Conservation (phyloP, 352 stramenopile species). For the Phytophthora agathidicida region DNA sequence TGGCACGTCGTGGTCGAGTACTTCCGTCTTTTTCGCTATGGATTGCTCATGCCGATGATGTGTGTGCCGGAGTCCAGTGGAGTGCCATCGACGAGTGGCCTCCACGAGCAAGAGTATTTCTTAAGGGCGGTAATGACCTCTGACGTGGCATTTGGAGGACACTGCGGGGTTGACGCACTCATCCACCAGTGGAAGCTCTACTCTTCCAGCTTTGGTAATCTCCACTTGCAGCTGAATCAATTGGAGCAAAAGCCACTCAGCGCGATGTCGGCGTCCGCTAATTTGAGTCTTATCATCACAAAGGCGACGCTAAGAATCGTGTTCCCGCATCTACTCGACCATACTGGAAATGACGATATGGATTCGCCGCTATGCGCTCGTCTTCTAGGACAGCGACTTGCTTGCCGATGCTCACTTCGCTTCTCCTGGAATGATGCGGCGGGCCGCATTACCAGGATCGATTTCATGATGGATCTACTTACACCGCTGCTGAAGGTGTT, state of each 20-base stretch:
- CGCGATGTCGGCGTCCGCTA: constrained; percentile 1
- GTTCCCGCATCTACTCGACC: constrained; percentile 14
- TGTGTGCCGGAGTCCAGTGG: not conserved
- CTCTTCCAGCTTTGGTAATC: constrained; percentile 21
- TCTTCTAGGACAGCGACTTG: constrained; percentile 12
- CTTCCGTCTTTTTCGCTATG: constrained; percentile 26
- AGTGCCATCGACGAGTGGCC: not conserved
- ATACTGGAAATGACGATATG: not conserved
- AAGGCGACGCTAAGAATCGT: constrained; percentile 15
- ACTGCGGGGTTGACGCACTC: constrained; percentile 11
- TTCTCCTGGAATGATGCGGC: constrained; percentile 18
- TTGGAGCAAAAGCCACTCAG: constrained; percentile 24
- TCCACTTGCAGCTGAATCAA: constrained; percentile 28
- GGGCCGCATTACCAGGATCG: constrained; percentile 5
- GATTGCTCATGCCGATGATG: constrained; percentile 4
- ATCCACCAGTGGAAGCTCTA: constrained; percentile 41
- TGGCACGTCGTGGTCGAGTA: constrained; percentile 24
- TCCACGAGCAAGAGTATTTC: constrained; percentile 24
- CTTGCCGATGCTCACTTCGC: constrained; percentile 2
- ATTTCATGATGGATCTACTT: constrained; percentile 18
- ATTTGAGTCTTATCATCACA: constrained; percentile 20
- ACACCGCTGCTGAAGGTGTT: constrained; percentile 11
- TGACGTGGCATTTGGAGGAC: constrained; percentile 25
- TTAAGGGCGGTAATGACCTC: constrained; percentile 18
- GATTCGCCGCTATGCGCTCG: not conserved